These are phyloP conservation scores for Mucuna pruriens DNA, from an alignment of 306 rosid genomes.

Conservation along the genomic window DNA sequence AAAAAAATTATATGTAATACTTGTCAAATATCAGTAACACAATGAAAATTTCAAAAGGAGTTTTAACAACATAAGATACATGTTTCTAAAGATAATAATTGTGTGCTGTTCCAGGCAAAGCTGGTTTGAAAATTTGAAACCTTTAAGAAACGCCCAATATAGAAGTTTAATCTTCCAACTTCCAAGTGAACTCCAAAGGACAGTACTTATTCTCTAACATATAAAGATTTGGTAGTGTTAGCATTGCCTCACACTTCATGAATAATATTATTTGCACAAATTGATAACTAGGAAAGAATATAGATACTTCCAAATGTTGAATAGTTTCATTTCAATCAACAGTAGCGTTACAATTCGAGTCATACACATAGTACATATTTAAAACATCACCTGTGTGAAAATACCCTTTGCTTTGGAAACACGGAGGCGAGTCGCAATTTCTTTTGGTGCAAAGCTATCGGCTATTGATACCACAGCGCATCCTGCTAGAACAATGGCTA, in stretches of 20 bases:
- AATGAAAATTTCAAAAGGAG: not conserved
- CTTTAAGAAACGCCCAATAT: not conserved
- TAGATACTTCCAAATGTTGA: conserved; percentile 4
- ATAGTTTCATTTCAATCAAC: conserved; percentile 16
- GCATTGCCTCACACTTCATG: not conserved
- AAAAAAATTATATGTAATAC: not conserved
- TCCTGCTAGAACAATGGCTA: conserved; percentile 84
- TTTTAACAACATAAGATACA: not conserved
- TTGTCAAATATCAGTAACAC: not conserved
- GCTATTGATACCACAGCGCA: conserved; percentile 87
- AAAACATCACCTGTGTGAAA: conserved; percentile 79
- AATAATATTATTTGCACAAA: conserved; percentile 12
- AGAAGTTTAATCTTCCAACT: not conserved
- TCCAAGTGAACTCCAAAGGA: not conserved
- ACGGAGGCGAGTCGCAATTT: conserved; percentile 79
- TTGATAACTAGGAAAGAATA: not conserved
- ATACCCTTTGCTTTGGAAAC: conserved; percentile 82
- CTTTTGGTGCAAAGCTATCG: conserved; percentile 85
- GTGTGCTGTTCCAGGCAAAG: not conserved
- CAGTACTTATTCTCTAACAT: not conserved
- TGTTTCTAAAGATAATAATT: not conserved
- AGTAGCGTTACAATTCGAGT: not conserved
- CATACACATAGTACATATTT: conserved; percentile 4
- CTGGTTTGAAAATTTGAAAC: not conserved
- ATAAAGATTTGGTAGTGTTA: not conserved